A percentile compares a stretch with the other conserved stretches of the same genome.
These are phyloP conservation scores for Auriscalpium vulgare DNA, from an alignment of 768 basidiomycete species.

Conservation along the genomic window DNA sequence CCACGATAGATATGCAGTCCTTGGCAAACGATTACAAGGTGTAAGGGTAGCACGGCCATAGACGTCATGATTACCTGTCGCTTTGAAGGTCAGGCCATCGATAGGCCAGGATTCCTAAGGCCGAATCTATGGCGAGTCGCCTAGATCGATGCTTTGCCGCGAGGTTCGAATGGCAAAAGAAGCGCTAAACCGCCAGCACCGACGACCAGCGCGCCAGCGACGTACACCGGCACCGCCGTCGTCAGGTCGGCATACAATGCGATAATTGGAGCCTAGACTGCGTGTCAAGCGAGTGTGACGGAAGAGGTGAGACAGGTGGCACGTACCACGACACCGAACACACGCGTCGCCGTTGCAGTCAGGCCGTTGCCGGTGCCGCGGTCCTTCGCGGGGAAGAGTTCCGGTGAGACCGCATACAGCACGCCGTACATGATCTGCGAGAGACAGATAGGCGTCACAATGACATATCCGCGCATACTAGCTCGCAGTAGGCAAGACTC, in stretches of 20 bases:
- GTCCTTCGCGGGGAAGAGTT: conserved; percentile 66
- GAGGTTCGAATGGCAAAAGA: conserved; percentile 64
- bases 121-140: background rate
- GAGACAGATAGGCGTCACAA: conserved; percentile 1
- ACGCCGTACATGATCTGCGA: conserved; percentile 68
- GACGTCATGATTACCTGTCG: no score
- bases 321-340: conserved; percentile 65
- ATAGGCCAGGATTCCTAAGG: no score
- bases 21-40: no score
- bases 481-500: conserved; percentile 7
- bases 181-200: conserved; percentile 51
- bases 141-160: conserved; percentile 66
- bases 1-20: no score
- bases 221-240: conserved; percentile 65
- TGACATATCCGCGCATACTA: background rate
- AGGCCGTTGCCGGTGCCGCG: conserved; percentile 68
- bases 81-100: no score
- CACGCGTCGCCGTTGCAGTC: conserved; percentile 47
- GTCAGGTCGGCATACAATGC: conserved; percentile 59
- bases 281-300: background rate
- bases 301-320: background rate
- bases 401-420: conserved; percentile 60
- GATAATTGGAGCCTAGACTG: conserved; percentile 57
- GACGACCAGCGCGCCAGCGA: conserved; percentile 57
- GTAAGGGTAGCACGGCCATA: no score